Conservation (phyloP, 2,329 filamentous ascomycete species). For the Epichloe gansuensis region DNA sequence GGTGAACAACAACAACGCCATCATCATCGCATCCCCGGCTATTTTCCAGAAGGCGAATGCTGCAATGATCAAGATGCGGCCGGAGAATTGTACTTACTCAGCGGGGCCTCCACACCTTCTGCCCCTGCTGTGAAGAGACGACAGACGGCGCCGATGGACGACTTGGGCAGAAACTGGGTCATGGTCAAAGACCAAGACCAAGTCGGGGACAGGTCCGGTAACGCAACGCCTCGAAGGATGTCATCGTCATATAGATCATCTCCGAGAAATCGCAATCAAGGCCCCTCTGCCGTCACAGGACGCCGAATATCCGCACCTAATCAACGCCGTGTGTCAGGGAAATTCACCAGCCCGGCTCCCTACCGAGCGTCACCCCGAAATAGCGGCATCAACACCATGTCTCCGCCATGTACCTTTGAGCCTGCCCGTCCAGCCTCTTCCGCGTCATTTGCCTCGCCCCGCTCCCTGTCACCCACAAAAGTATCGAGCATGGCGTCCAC, state of each 20-base stretch:
- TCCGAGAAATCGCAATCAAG: constrained; percentile 20
- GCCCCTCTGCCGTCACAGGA: constrained; percentile 19
- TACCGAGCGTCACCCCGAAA: background rate
- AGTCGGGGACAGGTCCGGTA: constrained; percentile 5
- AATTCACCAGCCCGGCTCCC: constrained; percentile 11
- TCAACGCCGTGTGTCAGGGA: constrained; percentile 16
- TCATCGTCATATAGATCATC: constrained; percentile 12
- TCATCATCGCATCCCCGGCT: constrained; percentile 15
- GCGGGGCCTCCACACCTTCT: constrained; percentile 28
- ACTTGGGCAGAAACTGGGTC: constrained; percentile 59
- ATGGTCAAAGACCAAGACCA: constrained; percentile 42
- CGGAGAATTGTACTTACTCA: constrained; percentile 17
- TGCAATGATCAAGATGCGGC: constrained; percentile 7
- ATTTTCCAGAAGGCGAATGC: constrained; percentile 20
- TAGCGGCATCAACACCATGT: constrained; percentile 25
- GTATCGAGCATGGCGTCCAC: constrained; percentile 22
- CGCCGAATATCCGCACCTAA: constrained; percentile 32
- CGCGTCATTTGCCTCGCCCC: constrained; percentile 20
- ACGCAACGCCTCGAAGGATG: constrained; percentile 13
- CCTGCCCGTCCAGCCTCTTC: constrained; percentile 16
- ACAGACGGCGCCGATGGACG: constrained; percentile 39
- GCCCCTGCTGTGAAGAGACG: constrained; percentile 38
- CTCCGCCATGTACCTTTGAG: constrained; percentile 3
- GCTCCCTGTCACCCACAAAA: constrained; percentile 27
- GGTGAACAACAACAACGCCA: constrained; percentile 8